Evolutionary conservation across 2,329 filamentous ascomycete genomes (phyloP), one percentile per base, ranked within the genome.

Genomic region (Pseudocercospora fijiensis): DNA sequence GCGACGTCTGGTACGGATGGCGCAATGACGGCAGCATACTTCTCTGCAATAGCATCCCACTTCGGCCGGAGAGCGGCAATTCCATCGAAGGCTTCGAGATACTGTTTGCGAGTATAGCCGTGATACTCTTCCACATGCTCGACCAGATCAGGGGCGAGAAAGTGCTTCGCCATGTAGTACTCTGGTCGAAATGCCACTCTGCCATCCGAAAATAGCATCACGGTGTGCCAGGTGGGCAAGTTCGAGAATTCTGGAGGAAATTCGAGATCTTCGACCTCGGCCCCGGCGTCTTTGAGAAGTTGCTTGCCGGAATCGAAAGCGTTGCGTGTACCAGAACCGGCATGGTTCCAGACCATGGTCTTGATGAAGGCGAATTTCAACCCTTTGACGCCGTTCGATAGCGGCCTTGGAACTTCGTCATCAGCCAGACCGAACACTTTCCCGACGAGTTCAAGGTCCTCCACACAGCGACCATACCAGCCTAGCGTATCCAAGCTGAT

Each of bases 401-500:
- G 60, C 11, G 64, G 47, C 10, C 52, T 47, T 3, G 67, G 64
- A 0, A 66, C 18, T 1, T 78, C 73, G 60, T 87, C 83, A 62
- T 88, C 86, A 1, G 77, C 68, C 0, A 90, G 70, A 0, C 76
- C 77, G 61, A 89, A 87, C 0, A 83, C 76, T 7, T 83, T 80
- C 0, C 82, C 78, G 0, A 90, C 72, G 0, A 88, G 73, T 33
- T 85, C 76, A 0, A 90, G 72, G 63, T 90, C 88, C 0, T 81
- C 81, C 0, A 87, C 78, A 5, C 78, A 81, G 0, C 87, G 82
- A 0, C 85, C 81, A 62, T 84, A 89, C 11, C 88, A 76, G 1
- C 88, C 88, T 0, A 88, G 69, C 0, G 88, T 90, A 69, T 90
- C 88, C 5, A 86, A 78, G 0, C 81, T 85, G 0, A 85, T 75